phyloP scores from a whole-genome alignment of 2,329 filamentous ascomycete genomes.

The Pestalotiopsis sp. region DNA sequence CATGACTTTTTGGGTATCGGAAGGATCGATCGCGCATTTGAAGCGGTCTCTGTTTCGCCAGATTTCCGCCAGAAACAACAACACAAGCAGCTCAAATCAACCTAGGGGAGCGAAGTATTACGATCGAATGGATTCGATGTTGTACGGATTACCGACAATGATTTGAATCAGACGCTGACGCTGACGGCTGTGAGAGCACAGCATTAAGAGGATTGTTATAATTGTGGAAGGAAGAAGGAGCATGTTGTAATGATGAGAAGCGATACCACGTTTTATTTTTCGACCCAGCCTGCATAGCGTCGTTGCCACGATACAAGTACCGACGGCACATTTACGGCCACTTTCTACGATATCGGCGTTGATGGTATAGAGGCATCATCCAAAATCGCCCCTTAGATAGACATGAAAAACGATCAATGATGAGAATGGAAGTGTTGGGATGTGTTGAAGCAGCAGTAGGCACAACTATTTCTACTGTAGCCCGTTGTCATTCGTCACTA shows the following conservation, averaged over 20 bases:
- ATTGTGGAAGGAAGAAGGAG: not conserved
- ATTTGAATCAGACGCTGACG: not conserved
- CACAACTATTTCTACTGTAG: constrained; percentile 4
- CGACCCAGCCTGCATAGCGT: not conserved
- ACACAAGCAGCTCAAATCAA: not conserved
- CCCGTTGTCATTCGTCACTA: not conserved
- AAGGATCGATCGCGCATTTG: not conserved
- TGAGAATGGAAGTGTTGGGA: not conserved
- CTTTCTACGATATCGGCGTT: constrained; percentile 8
- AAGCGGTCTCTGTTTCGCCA: not conserved
- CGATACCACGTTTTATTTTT: not conserved
- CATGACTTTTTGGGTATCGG: not conserved
- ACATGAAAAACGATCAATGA: constrained; percentile 7
- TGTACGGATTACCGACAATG: not conserved
- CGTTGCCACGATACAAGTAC: constrained; percentile 8
- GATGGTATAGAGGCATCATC: not conserved
- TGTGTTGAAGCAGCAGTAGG: not conserved
- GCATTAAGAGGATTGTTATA: not conserved
- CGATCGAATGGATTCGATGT: not conserved
- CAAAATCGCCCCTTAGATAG: not conserved
- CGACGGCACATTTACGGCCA: constrained; percentile 5
- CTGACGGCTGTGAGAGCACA: not conserved
- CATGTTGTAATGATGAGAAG: not conserved
- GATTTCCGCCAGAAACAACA: not conserved
- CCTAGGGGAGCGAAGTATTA: not conserved